Evolutionary conservation across 768 basidiomycete genomes (phyloP).

Genomic region (Rhizopogon sp.): DNA sequence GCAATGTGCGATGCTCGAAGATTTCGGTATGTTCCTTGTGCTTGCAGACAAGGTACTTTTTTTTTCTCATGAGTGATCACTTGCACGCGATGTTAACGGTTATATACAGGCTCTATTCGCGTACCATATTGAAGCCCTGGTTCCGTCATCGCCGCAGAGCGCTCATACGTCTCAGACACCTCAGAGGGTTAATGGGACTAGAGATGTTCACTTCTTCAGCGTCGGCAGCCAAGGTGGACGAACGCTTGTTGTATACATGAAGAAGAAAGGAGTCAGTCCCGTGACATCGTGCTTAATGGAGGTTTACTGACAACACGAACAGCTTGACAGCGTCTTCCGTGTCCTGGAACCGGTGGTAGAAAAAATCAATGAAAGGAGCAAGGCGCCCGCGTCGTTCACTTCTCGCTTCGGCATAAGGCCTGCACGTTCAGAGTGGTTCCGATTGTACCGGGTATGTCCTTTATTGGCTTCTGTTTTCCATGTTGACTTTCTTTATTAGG

Average conservation of each 20-base stretch:
- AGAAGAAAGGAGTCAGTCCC: conserved; percentile 76
- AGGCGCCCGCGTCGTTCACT: conserved; percentile 64
- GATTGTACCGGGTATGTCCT: conserved; percentile 63
- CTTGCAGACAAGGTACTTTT: conserved; percentile 77
- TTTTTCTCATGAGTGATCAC: neutral
- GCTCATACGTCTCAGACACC: conserved; percentile 71
- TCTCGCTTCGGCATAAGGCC: conserved; percentile 74
- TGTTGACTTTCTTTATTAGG: conserved; percentile 29
- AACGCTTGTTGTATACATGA: conserved; percentile 92
- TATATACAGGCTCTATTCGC: conserved; percentile 71
- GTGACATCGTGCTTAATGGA: conserved; percentile 6
- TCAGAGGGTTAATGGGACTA: conserved; percentile 85
- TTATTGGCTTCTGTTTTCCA: neutral
- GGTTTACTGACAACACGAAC: conserved; percentile 1
- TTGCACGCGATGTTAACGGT: neutral
- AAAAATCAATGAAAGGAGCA: conserved; percentile 76
- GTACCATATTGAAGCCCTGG: conserved; percentile 93
- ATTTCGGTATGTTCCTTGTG: conserved; percentile 95
- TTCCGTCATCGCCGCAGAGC: conserved; percentile 76
- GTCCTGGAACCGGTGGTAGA: conserved; percentile 96
- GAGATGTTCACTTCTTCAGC: conserved; percentile 94
- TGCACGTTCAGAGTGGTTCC: conserved; percentile 90
- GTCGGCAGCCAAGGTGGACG: conserved; percentile 84
- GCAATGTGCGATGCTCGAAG: conserved; percentile 92
- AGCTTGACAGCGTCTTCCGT: conserved; percentile 90